These are phyloP conservation scores for Neopestalotiopsis sp. DNA, from an alignment of 2,329 filamentous ascomycete species.

Conservation along the genomic window DNA sequence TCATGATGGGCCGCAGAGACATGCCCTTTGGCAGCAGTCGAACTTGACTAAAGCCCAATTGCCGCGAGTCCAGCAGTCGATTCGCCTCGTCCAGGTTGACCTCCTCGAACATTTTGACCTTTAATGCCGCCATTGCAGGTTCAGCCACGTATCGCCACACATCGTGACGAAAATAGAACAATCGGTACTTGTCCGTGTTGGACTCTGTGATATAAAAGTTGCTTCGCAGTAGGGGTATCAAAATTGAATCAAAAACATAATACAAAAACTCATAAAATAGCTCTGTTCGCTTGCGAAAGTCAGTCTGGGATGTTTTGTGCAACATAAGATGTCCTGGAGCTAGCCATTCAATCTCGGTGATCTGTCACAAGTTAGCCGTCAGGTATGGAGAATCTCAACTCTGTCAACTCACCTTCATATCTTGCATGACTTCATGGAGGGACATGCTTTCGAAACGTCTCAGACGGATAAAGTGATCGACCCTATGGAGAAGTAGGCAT, in stretches of 20 bases:
- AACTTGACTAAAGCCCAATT: constrained; percentile 78
- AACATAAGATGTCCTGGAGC: constrained; percentile 52
- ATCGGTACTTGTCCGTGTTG: constrained; percentile 74
- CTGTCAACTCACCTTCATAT: constrained; percentile 65
- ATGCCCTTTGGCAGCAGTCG: constrained; percentile 81
- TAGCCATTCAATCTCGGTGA: constrained; percentile 76
- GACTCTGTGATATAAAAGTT: constrained; percentile 98
- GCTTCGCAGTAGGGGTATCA: constrained; percentile 83
- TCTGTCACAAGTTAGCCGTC: constrained; percentile 47
- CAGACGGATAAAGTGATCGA: constrained; percentile 80
- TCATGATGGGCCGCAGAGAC: constrained; percentile 84
- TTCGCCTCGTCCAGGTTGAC: constrained; percentile 63
- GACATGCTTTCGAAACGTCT: constrained; percentile 82
- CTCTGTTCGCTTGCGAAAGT: constrained; percentile 76
- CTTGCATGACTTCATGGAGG: constrained; percentile 78
- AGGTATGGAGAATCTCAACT: constrained; percentile 11
- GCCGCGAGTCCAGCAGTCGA: constrained; percentile 62
- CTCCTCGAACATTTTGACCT: constrained; percentile 78
- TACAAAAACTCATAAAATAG: constrained; percentile 87
- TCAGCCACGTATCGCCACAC: constrained; percentile 81
- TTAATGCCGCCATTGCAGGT: constrained; percentile 72
- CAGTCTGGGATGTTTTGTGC: constrained; percentile 69
- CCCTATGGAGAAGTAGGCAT: constrained; percentile 61
- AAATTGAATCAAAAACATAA: constrained; percentile 88
- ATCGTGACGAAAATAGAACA: constrained; percentile 96